Evolutionary conservation across 1,139 yeast species (phyloP).

Genomic region (Maudiozyma humilis): DNA sequence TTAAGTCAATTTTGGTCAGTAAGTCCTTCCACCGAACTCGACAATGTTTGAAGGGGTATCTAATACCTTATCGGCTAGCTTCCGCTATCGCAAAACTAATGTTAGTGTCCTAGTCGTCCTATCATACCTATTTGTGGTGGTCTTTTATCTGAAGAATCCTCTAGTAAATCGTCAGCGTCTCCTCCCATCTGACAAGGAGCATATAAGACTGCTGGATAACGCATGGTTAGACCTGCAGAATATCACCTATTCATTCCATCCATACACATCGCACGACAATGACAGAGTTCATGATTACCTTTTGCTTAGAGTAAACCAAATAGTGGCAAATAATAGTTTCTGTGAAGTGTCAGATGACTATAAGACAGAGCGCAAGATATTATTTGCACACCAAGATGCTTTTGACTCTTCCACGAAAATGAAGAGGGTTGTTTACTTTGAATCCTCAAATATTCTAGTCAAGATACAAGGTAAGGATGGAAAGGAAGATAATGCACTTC

Average conservation of each 20-base stretch:
- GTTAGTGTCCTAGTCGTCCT: constrained; percentile 22
- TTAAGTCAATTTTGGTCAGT: no score
- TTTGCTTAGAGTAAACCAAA: constrained; percentile 35
- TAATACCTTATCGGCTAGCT: constrained; percentile 11
- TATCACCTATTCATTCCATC: constrained; percentile 61
- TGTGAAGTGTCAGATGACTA: constrained; percentile 42
- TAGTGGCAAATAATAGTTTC: constrained; percentile 22
- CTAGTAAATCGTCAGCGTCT: constrained; percentile 11
- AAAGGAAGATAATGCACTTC: constrained; percentile 44
- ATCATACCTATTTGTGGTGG: constrained; percentile 16
- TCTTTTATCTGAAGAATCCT: constrained; percentile 17
- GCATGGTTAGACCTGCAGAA: constrained; percentile 66
- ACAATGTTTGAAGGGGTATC: constrained; percentile 4
- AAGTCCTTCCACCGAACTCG: no score
- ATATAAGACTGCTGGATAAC: constrained; percentile 35
- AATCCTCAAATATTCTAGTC: constrained; percentile 69
- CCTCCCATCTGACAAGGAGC: constrained; percentile 12
- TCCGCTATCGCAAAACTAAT: constrained; percentile 27
- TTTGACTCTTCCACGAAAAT: constrained; percentile 36
- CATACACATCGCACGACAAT: constrained; percentile 69
- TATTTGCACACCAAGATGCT: constrained; percentile 43
- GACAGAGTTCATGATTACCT: constrained; percentile 69
- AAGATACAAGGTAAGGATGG: constrained; percentile 61
- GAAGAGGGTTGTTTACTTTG: constrained; percentile 56
- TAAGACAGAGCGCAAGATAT: constrained; percentile 40